These are phyloP conservation scores for Cymbidium sinense DNA, from an alignment of 106 monocot genomes.

Conservation along the genomic window DNA sequence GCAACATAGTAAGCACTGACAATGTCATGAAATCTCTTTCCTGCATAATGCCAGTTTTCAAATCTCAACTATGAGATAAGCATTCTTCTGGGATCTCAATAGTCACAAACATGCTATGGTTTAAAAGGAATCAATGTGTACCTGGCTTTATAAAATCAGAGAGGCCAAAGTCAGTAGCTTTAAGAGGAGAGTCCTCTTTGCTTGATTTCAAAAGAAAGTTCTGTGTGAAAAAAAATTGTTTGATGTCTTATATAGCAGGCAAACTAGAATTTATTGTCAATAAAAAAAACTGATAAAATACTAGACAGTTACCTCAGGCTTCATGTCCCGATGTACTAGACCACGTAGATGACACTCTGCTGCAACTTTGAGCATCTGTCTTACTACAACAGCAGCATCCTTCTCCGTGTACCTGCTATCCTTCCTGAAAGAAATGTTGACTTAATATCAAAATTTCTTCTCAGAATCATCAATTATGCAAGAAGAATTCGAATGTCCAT, in stretches of 20 bases:
- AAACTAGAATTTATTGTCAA: not conserved
- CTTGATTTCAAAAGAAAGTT: slow-evolving; percentile 96
- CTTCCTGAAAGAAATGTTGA: slow-evolving; percentile 43
- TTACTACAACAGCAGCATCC: slow-evolving; percentile 84
- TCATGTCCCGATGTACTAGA: slow-evolving; percentile 93
- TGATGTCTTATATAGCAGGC: not conserved
- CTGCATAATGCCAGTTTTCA: slow-evolving; percentile 32
- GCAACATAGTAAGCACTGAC: slow-evolving; percentile 98
- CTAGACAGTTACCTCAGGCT: slow-evolving; percentile 70
- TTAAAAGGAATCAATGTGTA: slow-evolving; percentile 8
- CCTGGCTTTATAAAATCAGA: slow-evolving; percentile 92
- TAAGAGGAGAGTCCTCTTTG: slow-evolving; percentile 64
- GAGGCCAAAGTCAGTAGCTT: slow-evolving; percentile 96
- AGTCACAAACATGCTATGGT: not conserved
- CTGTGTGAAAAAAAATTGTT: slow-evolving; percentile 38
- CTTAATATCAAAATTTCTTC: slow-evolving; percentile 4
- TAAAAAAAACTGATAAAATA: not conserved
- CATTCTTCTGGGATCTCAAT: not conserved
- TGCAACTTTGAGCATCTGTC: slow-evolving; percentile 96
- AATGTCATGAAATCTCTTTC: slow-evolving; percentile 77
- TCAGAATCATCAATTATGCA: not conserved
- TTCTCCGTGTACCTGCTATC: slow-evolving; percentile 92
- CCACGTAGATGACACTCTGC: slow-evolving; percentile 95
- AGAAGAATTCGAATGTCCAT: not conserved
- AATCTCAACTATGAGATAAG: not conserved